Evolutionary conservation across 163 green algal species (phyloP).

Genomic region (Scenedesmus sp.): DNA sequence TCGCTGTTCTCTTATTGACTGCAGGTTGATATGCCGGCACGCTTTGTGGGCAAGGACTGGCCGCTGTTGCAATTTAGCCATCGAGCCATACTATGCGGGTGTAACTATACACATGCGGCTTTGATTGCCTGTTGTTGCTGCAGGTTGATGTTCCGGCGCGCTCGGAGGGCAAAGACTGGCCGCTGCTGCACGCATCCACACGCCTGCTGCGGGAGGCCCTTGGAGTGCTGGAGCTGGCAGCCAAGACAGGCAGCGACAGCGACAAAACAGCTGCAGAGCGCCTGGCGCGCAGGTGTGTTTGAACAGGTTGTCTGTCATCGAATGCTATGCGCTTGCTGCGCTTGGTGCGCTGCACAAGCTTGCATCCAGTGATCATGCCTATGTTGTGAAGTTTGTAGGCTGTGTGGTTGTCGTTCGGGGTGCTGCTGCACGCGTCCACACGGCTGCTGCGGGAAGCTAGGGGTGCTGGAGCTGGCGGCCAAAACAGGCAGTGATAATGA

Average conservation of each 20-base stretch:
- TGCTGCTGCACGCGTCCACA: no score
- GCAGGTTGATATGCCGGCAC: no score
- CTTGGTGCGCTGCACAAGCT: not conserved
- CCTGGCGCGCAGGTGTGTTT: slow-evolving; percentile 73
- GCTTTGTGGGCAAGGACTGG: no score
- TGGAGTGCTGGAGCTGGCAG: slow-evolving; percentile 67
- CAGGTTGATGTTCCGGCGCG: slow-evolving; percentile 59
- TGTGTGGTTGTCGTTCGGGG: not conserved
- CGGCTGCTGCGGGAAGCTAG: slow-evolving; percentile 83
- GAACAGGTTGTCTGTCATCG: not conserved
- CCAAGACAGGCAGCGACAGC: slow-evolving; percentile 54
- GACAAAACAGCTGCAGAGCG: slow-evolving; percentile 82
- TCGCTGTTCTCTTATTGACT: not conserved
- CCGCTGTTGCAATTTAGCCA: no score
- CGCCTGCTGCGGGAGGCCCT: slow-evolving; percentile 85
- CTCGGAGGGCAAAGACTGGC: slow-evolving; percentile 27
- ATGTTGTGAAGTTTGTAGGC: no score
- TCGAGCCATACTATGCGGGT: not conserved
- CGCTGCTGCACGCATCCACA: slow-evolving; percentile 70
- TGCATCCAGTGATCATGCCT: not conserved
- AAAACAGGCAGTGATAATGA: slow-evolving; percentile 64
- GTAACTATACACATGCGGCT: not conserved
- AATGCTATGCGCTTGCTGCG: not conserved
- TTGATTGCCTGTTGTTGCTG: slow-evolving; percentile 51
- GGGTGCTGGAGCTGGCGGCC: slow-evolving; percentile 67